A percentile compares a stretch with the other conserved stretches of the same genome.
phyloP scores from a whole-genome alignment of 129 eudicot species.

The Logfia minima region DNA sequence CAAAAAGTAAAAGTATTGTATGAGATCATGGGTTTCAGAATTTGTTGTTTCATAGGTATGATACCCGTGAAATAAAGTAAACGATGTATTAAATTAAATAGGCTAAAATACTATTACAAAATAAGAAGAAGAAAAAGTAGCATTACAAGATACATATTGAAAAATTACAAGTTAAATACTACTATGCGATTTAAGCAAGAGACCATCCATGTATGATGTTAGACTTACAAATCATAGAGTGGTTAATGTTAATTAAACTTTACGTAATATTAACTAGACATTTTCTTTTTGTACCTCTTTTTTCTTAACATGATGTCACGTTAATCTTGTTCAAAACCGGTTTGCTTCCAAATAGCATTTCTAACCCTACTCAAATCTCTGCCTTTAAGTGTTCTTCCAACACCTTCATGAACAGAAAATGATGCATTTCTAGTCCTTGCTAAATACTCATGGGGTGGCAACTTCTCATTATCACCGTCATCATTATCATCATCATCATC shows the following conservation, averaged over 20 bases:
- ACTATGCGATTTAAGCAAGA: neutral
- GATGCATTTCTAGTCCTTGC: conserved; percentile 73
- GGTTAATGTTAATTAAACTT: conserved; percentile 28
- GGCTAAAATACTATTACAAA: conserved; percentile 14
- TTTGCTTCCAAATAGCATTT: conserved; percentile 87
- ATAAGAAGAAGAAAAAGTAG: neutral
- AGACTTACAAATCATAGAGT: conserved; percentile 23
- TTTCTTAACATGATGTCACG: conserved; percentile 6
- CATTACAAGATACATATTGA: conserved; percentile 14
- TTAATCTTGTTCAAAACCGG: conserved; percentile 62
- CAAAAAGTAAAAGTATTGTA: neutral
- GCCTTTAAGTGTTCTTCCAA: conserved; percentile 82
- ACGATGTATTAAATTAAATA: neutral
- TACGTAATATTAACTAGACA: conserved; percentile 2
- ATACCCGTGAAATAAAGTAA: conserved; percentile 7
- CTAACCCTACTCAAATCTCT: conserved; percentile 87
- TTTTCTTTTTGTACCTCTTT: conserved; percentile 23
- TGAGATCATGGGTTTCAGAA: conserved; percentile 3
- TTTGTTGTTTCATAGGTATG: neutral
- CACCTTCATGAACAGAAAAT: conserved; percentile 79
- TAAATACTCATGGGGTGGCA: conserved; percentile 87
- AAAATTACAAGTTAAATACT: conserved; percentile 14
- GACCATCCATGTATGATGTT: conserved; percentile 16
- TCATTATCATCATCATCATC: conserved; percentile 33
- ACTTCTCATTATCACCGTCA: conserved; percentile 37